These are phyloP conservation scores for Eimeria acervulina DNA, from an alignment of 169 alveolate species.

Conservation along the genomic window DNA sequence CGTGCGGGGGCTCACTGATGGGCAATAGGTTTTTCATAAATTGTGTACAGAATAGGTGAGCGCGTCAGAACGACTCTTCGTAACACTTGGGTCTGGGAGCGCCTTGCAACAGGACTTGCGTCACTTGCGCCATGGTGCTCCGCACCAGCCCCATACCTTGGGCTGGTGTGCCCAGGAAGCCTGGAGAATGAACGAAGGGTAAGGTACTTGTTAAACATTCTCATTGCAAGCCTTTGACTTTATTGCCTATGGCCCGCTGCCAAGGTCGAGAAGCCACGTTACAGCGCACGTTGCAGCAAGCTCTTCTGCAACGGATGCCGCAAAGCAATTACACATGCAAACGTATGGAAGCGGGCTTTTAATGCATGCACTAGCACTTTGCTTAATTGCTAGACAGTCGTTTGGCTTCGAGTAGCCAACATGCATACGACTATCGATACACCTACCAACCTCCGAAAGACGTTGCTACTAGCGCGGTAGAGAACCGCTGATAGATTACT, in stretches of 20 bases:
- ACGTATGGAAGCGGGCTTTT: neutral
- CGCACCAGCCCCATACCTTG: neutral
- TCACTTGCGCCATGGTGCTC: no score
- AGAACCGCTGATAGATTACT: neutral
- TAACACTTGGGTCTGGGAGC: no score
- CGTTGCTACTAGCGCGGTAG: neutral
- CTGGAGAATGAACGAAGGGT: neutral
- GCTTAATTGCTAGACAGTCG: neutral
- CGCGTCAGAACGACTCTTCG: no score
- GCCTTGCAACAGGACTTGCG: no score
- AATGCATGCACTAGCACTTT: neutral
- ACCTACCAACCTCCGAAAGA: neutral
- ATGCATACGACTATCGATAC: neutral
- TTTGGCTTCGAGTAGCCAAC: neutral
- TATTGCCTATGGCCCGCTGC: neutral
- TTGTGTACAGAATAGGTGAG: no score
- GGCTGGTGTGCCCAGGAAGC: neutral
- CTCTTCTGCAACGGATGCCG: neutral
- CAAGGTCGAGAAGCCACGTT: neutral
- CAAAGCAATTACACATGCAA: neutral
- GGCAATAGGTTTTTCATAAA: no score
- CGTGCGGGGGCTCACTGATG: no score
- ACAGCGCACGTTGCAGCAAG: neutral
- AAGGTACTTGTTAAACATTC: neutral
- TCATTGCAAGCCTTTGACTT: neutral